phyloP scores from a whole-genome alignment of 1,284 basidiomycete species.

The Ustilago hordei region DNA sequence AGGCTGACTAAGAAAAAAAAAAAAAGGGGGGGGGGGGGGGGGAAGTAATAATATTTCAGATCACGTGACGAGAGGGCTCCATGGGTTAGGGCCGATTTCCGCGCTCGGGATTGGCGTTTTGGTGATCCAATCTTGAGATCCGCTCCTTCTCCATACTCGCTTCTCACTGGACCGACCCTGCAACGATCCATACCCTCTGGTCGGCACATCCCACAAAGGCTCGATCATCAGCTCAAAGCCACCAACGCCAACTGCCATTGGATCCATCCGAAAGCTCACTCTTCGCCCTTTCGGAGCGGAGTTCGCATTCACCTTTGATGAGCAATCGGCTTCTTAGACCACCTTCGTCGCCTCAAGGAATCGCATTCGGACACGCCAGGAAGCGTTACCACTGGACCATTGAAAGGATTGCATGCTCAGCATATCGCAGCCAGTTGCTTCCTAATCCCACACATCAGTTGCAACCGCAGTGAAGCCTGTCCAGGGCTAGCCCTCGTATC shows the following conservation, averaged over 20 bases:
- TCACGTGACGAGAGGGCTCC: slow-evolving; percentile 22
- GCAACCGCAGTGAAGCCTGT: not conserved
- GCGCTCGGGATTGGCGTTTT: slow-evolving; percentile 6
- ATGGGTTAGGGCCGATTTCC: slow-evolving; percentile 21
- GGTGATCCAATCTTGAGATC: slow-evolving; percentile 9
- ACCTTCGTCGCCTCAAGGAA: no score
- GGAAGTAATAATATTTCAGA: not conserved
- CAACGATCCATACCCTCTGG: not conserved
- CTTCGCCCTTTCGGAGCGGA: not conserved
- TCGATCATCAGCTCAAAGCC: not conserved
- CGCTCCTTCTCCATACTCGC: slow-evolving; percentile 1
- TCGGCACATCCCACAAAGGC: not conserved
- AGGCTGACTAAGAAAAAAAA: slow-evolving; percentile 4
- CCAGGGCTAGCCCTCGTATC: not conserved
- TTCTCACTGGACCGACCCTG: not conserved
- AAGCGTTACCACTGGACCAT: not conserved
- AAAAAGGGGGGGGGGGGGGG: no score
- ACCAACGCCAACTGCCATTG: not conserved
- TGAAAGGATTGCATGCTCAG: not conserved
- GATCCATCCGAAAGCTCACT: not conserved
- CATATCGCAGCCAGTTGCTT: not conserved
- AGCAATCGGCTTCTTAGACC: not conserved
- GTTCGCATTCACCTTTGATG: not conserved
- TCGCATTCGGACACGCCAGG: no score
- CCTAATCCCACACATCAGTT: not conserved